Conservation (phyloP, 2,329 filamentous ascomycete species). For the Xylariaceae sp. region DNA sequence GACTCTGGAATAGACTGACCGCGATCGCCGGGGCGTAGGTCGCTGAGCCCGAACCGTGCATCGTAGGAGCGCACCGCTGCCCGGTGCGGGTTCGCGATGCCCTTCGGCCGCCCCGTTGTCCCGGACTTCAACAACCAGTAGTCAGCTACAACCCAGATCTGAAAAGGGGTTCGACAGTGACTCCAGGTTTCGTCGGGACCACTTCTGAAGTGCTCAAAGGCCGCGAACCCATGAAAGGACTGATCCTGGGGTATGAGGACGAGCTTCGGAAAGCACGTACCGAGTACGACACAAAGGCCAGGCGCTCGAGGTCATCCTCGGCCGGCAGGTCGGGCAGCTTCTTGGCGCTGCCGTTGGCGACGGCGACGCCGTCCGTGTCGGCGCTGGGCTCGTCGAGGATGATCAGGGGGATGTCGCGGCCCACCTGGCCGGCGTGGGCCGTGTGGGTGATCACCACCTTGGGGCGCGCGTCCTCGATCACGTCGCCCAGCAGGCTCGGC, state of each 20-base stretch:
- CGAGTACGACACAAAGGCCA: slow-evolving; percentile 76
- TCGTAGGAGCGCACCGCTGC: slow-evolving; percentile 69
- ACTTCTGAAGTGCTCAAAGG: no score
- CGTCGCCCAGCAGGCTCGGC: slow-evolving; percentile 63
- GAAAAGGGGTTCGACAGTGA: no score
- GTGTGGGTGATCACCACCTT: slow-evolving; percentile 62
- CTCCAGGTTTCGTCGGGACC: no score
- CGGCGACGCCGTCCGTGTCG: slow-evolving; percentile 16
- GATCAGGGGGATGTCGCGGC: slow-evolving; percentile 55
- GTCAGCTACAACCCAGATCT: no score
- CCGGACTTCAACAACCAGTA: no score
- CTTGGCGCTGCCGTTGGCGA: slow-evolving; percentile 30
- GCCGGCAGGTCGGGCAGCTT: slow-evolving; percentile 44
- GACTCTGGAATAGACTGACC: no score
- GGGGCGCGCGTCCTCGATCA: slow-evolving; percentile 67
- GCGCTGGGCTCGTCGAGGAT: slow-evolving; percentile 47
- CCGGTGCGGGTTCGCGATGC: slow-evolving; percentile 71
- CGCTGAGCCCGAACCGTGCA: slow-evolving; percentile 61
- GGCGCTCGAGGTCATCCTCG: slow-evolving; percentile 62
- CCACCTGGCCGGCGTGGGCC: slow-evolving; percentile 58
- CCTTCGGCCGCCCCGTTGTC: slow-evolving; percentile 68
- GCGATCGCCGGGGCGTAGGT: slow-evolving; percentile 65
- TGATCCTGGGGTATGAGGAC: no score
- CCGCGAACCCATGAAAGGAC: no score
- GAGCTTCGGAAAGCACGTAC: no score